Evolutionary conservation across 139 green algal genomes (phyloP).

Genomic region (Chlorella ohadii): DNA sequence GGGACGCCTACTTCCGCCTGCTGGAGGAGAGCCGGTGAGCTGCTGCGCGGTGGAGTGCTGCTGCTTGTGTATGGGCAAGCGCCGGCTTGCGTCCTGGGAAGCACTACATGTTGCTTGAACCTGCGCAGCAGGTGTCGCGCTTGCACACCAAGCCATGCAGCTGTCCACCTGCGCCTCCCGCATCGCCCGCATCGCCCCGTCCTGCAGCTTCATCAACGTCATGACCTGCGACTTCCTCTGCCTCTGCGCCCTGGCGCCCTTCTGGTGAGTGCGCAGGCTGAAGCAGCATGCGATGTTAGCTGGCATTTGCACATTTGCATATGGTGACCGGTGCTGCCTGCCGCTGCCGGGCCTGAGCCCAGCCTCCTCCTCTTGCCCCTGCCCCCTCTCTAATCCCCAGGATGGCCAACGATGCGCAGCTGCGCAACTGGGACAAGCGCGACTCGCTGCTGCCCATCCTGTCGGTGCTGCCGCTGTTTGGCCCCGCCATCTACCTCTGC

Average conservation of each 20-base stretch:
- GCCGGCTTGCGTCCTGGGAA: not conserved
- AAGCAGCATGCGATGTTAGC: too few relatives aligned
- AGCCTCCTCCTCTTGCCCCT: too few relatives aligned
- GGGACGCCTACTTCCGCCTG: slow-evolving; percentile 70
- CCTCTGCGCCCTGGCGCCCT: slow-evolving; percentile 74
- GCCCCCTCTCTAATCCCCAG: too few relatives aligned
- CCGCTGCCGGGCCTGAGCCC: too few relatives aligned
- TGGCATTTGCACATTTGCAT: too few relatives aligned
- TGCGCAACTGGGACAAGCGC: slow-evolving; percentile 71
- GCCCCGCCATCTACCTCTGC: slow-evolving; percentile 75
- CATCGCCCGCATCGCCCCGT: not conserved
- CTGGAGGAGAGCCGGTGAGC: slow-evolving; percentile 72
- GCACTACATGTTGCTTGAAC: not conserved
- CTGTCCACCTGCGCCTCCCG: too few relatives aligned
- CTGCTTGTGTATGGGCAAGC: not conserved
- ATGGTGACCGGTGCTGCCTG: too few relatives aligned
- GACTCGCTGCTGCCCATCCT: slow-evolving; percentile 69
- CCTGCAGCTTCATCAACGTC: slow-evolving; percentile 74
- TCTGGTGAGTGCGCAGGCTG: slow-evolving; percentile 54
- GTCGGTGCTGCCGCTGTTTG: slow-evolving; percentile 72
- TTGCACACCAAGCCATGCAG: not conserved
- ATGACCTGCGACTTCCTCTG: slow-evolving; percentile 83
- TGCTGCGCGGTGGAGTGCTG: not conserved
- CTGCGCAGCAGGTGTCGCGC: too few relatives aligned
- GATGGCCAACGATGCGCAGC: slow-evolving; percentile 83